These are phyloP conservation scores for Harringtonia aguacate DNA, from an alignment of 2,329 filamentous ascomycete genomes.

Conservation along the genomic window DNA sequence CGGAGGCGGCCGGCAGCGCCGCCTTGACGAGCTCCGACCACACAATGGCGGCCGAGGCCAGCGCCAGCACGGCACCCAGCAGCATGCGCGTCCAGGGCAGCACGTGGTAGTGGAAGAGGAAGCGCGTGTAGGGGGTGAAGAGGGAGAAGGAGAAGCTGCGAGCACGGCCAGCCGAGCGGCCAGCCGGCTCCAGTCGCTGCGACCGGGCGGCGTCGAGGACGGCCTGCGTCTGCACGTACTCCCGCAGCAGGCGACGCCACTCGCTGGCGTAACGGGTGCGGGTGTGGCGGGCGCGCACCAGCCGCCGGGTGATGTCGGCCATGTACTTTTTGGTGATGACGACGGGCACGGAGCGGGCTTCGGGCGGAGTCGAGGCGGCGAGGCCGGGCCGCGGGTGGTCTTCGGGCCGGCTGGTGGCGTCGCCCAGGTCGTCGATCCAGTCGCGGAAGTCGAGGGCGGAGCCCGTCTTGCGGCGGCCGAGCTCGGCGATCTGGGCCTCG, in stretches of 20 bases:
- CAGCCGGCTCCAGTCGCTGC: slow-evolving; percentile 59
- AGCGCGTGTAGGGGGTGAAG: slow-evolving; percentile 71
- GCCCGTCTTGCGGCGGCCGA: slow-evolving; percentile 71
- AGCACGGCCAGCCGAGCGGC: slow-evolving; percentile 42
- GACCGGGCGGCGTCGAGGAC: slow-evolving; percentile 78
- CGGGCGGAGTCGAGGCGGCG: slow-evolving; percentile 28
- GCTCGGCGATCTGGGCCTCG: slow-evolving; percentile 68
- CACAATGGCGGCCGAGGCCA: slow-evolving; percentile 73
- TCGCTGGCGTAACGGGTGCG: slow-evolving; percentile 74
- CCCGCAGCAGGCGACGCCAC: slow-evolving; percentile 70
- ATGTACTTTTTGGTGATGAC: slow-evolving; percentile 91
- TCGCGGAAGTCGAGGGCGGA: slow-evolving; percentile 68
- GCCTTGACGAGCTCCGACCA: slow-evolving; percentile 91
- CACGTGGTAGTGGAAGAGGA: slow-evolving; percentile 63
- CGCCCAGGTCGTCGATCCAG: slow-evolving; percentile 91
- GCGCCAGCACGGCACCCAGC: slow-evolving; percentile 55
- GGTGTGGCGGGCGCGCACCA: slow-evolving; percentile 73
- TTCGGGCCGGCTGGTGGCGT: slow-evolving; percentile 62
- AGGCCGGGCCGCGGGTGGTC: slow-evolving; percentile 32
- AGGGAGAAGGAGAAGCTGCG: not conserved
- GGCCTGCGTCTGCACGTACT: slow-evolving; percentile 64
- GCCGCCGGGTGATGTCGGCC: slow-evolving; percentile 73
- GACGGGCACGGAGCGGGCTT: slow-evolving; percentile 51
- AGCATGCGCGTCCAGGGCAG: slow-evolving; percentile 57
- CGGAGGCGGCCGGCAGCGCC: slow-evolving; percentile 65